A percentile compares a stretch with the other conserved stretches of the same genome.
phyloP scores from a whole-genome alignment of 2,329 filamentous ascomycete genomes.

The Daldinia sp. region DNA sequence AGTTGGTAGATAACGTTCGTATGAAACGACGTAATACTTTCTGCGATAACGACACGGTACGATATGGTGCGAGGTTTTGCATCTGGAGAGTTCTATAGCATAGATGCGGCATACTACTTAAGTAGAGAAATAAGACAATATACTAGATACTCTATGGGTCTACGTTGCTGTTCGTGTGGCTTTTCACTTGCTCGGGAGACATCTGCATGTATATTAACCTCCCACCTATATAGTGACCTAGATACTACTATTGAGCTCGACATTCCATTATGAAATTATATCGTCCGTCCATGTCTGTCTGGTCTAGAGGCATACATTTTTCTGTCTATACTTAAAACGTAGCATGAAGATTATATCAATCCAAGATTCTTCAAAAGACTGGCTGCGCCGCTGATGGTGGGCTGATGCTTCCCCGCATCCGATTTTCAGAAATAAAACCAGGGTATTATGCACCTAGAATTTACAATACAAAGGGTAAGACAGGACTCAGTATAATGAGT shows the following conservation, averaged over 20 bases:
- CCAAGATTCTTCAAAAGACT: background rate
- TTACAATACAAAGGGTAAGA: background rate
- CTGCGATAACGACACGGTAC: constrained; percentile 14
- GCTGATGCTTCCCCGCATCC: constrained; percentile 24
- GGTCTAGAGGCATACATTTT: background rate
- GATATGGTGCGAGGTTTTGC: constrained; percentile 6
- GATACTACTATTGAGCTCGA: background rate
- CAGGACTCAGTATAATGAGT: background rate
- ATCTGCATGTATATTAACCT: background rate
- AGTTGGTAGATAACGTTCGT: constrained; percentile 33
- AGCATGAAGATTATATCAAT: background rate
- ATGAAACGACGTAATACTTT: constrained; percentile 37
- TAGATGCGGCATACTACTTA: constrained; percentile 19
- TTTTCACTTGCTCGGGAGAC: background rate
- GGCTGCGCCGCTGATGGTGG: constrained; percentile 10
- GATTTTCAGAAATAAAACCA: background rate
- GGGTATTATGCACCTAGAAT: background rate
- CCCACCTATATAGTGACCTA: background rate
- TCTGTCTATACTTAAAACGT: background rate
- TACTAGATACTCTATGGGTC: background rate
- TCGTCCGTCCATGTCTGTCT: background rate
- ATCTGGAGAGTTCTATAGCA: constrained; percentile 18
- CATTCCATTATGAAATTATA: background rate
- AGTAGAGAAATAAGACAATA: constrained; percentile 28
- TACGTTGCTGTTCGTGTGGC: background rate